These are phyloP conservation scores for Tremellales sp. DNA, from an alignment of 1,284 basidiomycete species.

Conservation along the genomic window DNA sequence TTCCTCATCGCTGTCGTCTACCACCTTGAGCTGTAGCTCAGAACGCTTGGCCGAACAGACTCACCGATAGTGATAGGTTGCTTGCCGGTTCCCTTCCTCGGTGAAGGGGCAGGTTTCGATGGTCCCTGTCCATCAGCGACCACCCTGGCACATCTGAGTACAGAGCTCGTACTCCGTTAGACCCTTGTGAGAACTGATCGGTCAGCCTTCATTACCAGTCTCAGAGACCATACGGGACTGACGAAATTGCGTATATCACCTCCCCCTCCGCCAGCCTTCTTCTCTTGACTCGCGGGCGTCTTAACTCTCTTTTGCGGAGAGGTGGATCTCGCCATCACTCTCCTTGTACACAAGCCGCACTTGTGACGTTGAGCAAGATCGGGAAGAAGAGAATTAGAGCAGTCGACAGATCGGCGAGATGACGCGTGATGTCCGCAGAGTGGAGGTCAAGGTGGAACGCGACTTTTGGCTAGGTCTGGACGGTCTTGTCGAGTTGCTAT, in stretches of 20 bases:
- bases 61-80: conserved; percentile 36
- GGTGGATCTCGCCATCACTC: conserved; percentile 5
- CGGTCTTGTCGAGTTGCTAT: too few relatives aligned
- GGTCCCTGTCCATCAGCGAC: conserved; percentile 5
- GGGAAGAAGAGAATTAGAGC: too few relatives aligned
- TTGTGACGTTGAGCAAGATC: too few relatives aligned
- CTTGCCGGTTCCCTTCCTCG: conserved; percentile 22
- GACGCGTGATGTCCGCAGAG: conserved; percentile 5
- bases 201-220: conserved; percentile 4
- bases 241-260: conserved; percentile 17
- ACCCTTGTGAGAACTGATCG: conserved; percentile 11
- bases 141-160: background rate
- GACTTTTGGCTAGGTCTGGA: background rate
- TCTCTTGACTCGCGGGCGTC: conserved; percentile 12
- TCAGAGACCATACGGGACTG: conserved; percentile 11
- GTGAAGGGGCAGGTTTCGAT: conserved; percentile 1
- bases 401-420: background rate
- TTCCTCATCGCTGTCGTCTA: conserved; percentile 43
- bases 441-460: background rate
- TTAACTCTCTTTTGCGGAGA: conserved; percentile 10
- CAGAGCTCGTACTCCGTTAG: conserved; percentile 4
- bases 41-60: background rate
- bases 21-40: background rate
- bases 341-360: too few relatives aligned
- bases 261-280: conserved; percentile 7